A percentile compares a stretch with the other conserved stretches of the same genome.
Evolutionary conservation across 176 grass and related monocot species (phyloP).

Genomic region (Phoenix roebelenii): DNA sequence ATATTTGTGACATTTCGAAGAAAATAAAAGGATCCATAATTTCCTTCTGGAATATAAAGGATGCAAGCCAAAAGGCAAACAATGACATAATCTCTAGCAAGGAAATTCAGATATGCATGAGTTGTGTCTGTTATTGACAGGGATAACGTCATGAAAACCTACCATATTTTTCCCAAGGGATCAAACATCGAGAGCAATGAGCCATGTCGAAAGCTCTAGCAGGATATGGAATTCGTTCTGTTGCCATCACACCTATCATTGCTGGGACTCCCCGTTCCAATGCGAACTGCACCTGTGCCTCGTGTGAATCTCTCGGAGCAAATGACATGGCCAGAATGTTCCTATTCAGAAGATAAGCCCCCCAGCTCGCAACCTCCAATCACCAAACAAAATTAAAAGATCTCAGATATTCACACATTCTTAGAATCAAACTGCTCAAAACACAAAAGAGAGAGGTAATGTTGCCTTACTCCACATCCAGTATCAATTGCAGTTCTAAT

Average conservation of each 20-base stretch:
- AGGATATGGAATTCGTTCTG: slow-evolving; percentile 65
- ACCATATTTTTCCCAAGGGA: slow-evolving; percentile 75
- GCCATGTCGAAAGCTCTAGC: slow-evolving; percentile 89
- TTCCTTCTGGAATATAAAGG: no score
- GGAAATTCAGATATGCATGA: no score
- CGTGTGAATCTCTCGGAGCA: slow-evolving; percentile 80
- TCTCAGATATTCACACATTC: slow-evolving; percentile 1
- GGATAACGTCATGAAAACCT: not conserved
- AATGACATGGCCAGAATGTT: slow-evolving; percentile 78
- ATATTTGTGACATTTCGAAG: no score
- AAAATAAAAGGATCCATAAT: no score
- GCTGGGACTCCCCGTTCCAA: slow-evolving; percentile 68
- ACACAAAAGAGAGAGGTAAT: slow-evolving; percentile 3
- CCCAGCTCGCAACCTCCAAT: slow-evolving; percentile 76
- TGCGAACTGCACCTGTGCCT: slow-evolving; percentile 87
- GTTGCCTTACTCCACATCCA: slow-evolving; percentile 64
- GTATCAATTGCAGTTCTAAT: slow-evolving; percentile 81
- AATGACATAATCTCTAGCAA: no score
- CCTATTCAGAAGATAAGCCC: slow-evolving; percentile 78
- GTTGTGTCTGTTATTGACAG: no score
- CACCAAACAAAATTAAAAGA: no score
- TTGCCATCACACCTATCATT: slow-evolving; percentile 70
- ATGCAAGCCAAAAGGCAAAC: no score
- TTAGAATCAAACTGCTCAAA: not conserved
- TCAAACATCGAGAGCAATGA: slow-evolving; percentile 87